Evolutionary conservation across 2,329 filamentous ascomycete genomes (phyloP).

Genomic region (Botrytis elliptica): DNA sequence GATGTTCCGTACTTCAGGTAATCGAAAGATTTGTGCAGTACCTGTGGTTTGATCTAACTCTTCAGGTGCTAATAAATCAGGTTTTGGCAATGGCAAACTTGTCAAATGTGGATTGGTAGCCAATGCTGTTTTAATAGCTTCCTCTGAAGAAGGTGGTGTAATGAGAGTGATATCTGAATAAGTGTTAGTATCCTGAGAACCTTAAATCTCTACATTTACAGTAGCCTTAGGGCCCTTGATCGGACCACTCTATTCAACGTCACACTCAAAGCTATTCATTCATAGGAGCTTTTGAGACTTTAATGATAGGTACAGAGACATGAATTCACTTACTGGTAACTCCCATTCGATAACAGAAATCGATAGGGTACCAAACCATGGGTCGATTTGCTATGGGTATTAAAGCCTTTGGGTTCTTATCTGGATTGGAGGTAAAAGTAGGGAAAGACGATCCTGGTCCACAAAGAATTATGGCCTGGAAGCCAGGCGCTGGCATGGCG

Average conservation of each 20-base stretch:
- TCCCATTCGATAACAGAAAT: constrained; percentile 80
- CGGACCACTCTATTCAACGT: neutral
- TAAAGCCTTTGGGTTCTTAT: constrained; percentile 79
- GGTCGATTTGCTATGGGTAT: constrained; percentile 80
- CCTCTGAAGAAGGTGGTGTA: constrained; percentile 62
- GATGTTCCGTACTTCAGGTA: constrained; percentile 75
- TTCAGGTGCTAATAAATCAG: constrained; percentile 73
- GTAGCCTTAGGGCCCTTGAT: neutral
- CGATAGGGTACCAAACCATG: constrained; percentile 87
- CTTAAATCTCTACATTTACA: neutral
- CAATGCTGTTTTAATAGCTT: constrained; percentile 67
- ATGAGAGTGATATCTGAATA: constrained; percentile 59
- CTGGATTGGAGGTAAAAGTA: constrained; percentile 77
- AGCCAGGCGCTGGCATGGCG: constrained; percentile 72
- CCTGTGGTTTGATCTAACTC: constrained; percentile 80
- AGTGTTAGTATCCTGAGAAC: constrained; percentile 24
- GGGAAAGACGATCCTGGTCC: constrained; percentile 79
- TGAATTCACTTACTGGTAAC: constrained; percentile 59
- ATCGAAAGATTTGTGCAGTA: constrained; percentile 82
- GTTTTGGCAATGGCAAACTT: constrained; percentile 67
- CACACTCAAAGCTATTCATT: neutral
- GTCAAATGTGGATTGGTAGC: constrained; percentile 78
- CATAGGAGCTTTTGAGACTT: neutral
- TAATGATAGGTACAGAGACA: neutral
- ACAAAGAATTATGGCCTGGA: constrained; percentile 81